A percentile compares a stretch with the other conserved stretches of the same genome.
phyloP scores from a whole-genome alignment of 345 rosid species.

The Camelina neglecta region DNA sequence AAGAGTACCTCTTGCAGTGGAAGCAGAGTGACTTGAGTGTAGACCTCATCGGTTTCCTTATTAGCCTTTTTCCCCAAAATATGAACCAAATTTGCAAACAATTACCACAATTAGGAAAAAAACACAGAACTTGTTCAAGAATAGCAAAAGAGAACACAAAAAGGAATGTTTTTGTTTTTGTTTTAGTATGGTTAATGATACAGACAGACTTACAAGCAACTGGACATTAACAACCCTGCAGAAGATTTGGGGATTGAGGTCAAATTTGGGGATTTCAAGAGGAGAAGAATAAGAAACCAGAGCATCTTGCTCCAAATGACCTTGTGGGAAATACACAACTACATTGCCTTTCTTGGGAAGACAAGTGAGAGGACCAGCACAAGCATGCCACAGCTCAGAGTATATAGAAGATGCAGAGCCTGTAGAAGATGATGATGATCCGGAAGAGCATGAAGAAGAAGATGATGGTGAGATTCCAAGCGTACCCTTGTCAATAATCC shows the following conservation, averaged over 20 bases:
- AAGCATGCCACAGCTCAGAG: slow-evolving; percentile 92
- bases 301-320: slow-evolving; percentile 72
- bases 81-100: slow-evolving; percentile 25
- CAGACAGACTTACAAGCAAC: slow-evolving; percentile 63
- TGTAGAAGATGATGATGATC: slow-evolving; percentile 57
- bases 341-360: slow-evolving; percentile 84
- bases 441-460: slow-evolving; percentile 65
- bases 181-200: slow-evolving; percentile 4
- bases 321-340: slow-evolving; percentile 86
- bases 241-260: slow-evolving; percentile 70
- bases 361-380: slow-evolving; percentile 85
- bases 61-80: slow-evolving; percentile 60
- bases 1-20: slow-evolving; percentile 74
- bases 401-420: slow-evolving; percentile 63
- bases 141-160: slow-evolving; percentile 27
- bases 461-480: slow-evolving; percentile 49
- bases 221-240: slow-evolving; percentile 74
- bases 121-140: slow-evolving; percentile 34
- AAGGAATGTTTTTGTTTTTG: not conserved
- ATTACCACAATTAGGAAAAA: slow-evolving; percentile 30
- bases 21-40: slow-evolving; percentile 72
- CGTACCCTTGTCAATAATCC: slow-evolving; percentile 48
- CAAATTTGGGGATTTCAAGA: slow-evolving; percentile 57
- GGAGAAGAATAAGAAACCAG: slow-evolving; percentile 52
- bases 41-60: slow-evolving; percentile 88